Base-by-base conservation (phyloP, 2,329 filamentous ascomycete species). In the Hymenoscyphus repandus region DNA sequence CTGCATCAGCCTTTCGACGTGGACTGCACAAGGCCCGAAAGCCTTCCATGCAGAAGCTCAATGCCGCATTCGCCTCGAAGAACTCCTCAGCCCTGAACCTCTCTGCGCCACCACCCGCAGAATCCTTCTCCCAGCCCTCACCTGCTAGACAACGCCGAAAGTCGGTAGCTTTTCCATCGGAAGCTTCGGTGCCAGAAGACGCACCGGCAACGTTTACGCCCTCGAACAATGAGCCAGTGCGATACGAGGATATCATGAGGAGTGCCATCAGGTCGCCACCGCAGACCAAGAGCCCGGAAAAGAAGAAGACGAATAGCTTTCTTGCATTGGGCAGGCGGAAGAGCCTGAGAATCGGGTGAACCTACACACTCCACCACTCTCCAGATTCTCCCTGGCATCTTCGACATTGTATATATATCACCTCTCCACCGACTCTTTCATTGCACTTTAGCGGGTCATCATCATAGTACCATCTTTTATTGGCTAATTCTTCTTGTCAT, bases 191-290 rank as follows among this genome's bases (percentile, higher is more conserved):
- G 5, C 18, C 30, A 15, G 17, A 40, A 41, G 30, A 17, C 2
- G n/a, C 49, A 3, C 42, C 52, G 17, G 30, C 41, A 3, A 41
- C 39, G 15, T 50, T 52, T 6, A 41, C 20, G 12, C 39, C n/a
- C 34, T 18, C 39, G 3, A 17, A 39, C 3, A 46, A 50, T 10
- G 46, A 34, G 2, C 50, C 58, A 4, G 7, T 59, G 10, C 42
- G 33, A 17, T 61, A 61, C 34, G 51, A 60, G 13, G 58, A 63
- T 33, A 53, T 61, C 18, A 58, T 60, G 50, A 55, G 42, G 17
- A 47, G 17, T 36, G 57, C 42, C 11, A 53, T 55, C 18, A 47
- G 36, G 3, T 50, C 44, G 1, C 54, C 59, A 27, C 58, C 59
- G 3, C 48, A 54, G 1, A 22, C 20, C 13, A 37, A 55, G 15